A percentile compares a stretch with the other conserved stretches of the same genome.
Conservation (phyloP, 2,329 filamentous ascomycete genomes). For the Colletotrichum gloeosporioides region DNA sequence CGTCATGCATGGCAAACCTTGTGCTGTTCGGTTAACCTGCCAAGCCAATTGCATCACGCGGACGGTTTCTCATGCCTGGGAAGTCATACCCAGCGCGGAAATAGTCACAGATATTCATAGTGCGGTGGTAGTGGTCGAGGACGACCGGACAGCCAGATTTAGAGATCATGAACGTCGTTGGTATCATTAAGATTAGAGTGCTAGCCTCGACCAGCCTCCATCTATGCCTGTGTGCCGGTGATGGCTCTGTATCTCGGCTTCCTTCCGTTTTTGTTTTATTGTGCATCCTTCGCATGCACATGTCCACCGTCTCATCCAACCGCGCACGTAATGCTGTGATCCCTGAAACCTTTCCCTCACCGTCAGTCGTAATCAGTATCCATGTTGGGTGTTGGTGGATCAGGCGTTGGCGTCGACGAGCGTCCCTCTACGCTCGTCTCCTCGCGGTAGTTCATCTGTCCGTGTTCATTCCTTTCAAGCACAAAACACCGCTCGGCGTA, state of each 20-base stretch:
- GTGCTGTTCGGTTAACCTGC: background rate
- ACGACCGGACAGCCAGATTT: background rate
- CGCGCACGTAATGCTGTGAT: background rate
- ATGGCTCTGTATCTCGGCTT: background rate
- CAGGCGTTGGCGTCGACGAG: conserved; percentile 22
- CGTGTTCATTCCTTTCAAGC: conserved; percentile 31
- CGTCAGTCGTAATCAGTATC: conserved; percentile 1
- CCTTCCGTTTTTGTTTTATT: background rate
- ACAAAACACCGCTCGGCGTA: conserved; percentile 55
- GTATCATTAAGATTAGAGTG: conserved; percentile 14
- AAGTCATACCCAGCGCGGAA: background rate
- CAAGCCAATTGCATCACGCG: background rate
- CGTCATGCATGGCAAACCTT: background rate
- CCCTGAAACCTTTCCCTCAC: background rate
- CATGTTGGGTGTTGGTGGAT: conserved; percentile 8
- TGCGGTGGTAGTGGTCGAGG: background rate
- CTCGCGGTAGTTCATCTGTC: conserved; percentile 17
- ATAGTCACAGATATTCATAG: background rate
- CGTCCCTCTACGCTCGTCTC: conserved; percentile 19
- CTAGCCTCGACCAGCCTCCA: background rate
- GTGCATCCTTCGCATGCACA: background rate
- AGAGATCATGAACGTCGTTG: conserved; percentile 2
- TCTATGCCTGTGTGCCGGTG: conserved; percentile 3
- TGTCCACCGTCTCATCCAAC: background rate
- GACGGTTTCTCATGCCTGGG: background rate